These are phyloP conservation scores for Ustilago trichophora DNA, from an alignment of 1,284 basidiomycete genomes.

Conservation along the genomic window DNA sequence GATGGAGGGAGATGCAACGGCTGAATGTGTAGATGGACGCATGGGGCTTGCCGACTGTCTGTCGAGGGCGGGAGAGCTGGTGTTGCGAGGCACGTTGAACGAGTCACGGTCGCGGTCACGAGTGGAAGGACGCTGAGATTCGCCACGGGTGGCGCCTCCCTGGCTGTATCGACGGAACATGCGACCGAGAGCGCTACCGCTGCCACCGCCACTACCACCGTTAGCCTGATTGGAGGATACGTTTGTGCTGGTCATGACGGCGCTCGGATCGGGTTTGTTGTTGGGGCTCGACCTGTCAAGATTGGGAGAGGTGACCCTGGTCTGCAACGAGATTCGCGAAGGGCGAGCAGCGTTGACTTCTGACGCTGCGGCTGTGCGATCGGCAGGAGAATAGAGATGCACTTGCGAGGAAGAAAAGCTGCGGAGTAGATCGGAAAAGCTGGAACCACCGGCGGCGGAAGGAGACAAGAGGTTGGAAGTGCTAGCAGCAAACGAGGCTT, in stretches of 20 bases:
- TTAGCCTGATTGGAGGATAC: neutral
- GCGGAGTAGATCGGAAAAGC: slow-evolving; percentile 21
- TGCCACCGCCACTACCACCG: slow-evolving; percentile 22
- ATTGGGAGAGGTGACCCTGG: slow-evolving; percentile 7
- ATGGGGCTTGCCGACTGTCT: slow-evolving; percentile 15
- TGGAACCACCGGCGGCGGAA: neutral
- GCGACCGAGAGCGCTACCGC: slow-evolving; percentile 52
- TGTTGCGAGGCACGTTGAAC: slow-evolving; percentile 25
- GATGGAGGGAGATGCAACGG: slow-evolving; percentile 6
- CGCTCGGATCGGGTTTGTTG: neutral
- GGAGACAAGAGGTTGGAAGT: slow-evolving; percentile 28
- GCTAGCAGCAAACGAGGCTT: slow-evolving; percentile 29
- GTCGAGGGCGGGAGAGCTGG: slow-evolving; percentile 23
- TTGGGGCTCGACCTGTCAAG: neutral
- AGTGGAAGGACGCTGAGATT: slow-evolving; percentile 21
- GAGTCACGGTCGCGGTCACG: slow-evolving; percentile 24
- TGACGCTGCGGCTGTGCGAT: neutral
- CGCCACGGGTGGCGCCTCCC: slow-evolving; percentile 18
- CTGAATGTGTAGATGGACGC: slow-evolving; percentile 7
- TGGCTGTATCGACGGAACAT: slow-evolving; percentile 61
- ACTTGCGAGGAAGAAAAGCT: slow-evolving; percentile 39
- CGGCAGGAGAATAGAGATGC: slow-evolving; percentile 15
- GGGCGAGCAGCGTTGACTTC: slow-evolving; percentile 7
- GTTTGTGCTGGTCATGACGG: slow-evolving; percentile 23
- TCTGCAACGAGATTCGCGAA: slow-evolving; percentile 9